A percentile compares a stretch with the other conserved stretches of the same genome.
phyloP scores from a whole-genome alignment of 768 basidiomycete species.

The Sistotremastrum niveocremeum region DNA sequence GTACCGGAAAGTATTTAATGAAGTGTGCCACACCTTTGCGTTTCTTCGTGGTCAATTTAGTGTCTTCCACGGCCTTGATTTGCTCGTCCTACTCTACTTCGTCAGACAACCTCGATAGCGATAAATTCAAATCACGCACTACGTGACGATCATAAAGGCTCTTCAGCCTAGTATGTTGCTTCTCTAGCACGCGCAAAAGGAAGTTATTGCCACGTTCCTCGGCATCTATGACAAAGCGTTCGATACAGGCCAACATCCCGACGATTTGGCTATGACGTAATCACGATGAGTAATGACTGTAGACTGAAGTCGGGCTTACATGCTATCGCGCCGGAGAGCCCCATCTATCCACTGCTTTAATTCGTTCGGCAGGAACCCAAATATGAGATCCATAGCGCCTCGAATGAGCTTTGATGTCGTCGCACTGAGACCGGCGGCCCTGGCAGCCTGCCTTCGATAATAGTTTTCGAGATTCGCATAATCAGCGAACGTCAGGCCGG shows the following conservation, averaged over 20 bases:
- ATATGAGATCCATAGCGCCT: conserved; percentile 87
- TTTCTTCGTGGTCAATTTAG: conserved; percentile 84
- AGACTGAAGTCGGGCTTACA: conserved; percentile 35
- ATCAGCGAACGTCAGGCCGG: conserved; percentile 85
- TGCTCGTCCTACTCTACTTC: conserved; percentile 52
- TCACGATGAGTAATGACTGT: background rate
- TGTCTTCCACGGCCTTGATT: conserved; percentile 77
- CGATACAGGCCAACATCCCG: conserved; percentile 67
- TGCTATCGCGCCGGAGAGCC: conserved; percentile 56
- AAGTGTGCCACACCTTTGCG: conserved; percentile 86
- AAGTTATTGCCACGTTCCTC: conserved; percentile 70
- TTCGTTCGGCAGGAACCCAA: conserved; percentile 80
- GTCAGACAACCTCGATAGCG: conserved; percentile 1
- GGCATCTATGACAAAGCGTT: conserved; percentile 62
- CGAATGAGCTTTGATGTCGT: conserved; percentile 70
- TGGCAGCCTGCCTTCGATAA: conserved; percentile 82
- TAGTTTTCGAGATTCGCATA: conserved; percentile 91
- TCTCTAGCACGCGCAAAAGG: conserved; percentile 57
- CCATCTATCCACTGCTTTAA: conserved; percentile 76
- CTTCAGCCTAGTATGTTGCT: conserved; percentile 68
- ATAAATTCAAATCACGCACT: conserved; percentile 12
- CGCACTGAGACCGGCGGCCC: conserved; percentile 50
- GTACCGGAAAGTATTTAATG: conserved; percentile 78
- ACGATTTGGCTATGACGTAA: conserved; percentile 54
- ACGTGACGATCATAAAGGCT: conserved; percentile 57